Evolutionary conservation across 192 early-diverging fungal species (phyloP), one percentile per base, ranked within the genome.

Genomic region (Gamsiella multidivaricata): DNA sequence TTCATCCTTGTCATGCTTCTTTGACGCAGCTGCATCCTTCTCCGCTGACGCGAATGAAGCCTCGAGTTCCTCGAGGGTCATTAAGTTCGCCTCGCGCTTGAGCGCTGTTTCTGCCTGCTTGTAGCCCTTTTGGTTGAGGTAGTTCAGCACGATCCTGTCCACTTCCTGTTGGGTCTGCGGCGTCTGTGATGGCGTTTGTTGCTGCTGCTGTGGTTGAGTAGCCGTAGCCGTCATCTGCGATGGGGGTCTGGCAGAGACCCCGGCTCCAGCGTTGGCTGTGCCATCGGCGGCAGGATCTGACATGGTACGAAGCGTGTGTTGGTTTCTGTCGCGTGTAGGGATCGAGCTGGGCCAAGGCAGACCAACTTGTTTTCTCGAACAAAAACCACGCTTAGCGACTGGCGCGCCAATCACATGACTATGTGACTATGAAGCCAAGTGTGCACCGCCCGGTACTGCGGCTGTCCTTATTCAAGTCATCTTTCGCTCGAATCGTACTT

Each of bases 41-140:
- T n/a, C 45, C 10, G 45, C 17, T 18, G 45, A 10, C 12, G 72
- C 69, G 50, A 52, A 41, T 33, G 71, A 43, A 11, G 73, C 59
- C 46, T 68, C 60, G 46, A 84, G 71, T 60, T 88, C 80, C 54
- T 79, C 50, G 12, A 85, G 32, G 54, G 84, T 84, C 59, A 81
- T 64, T 32, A 88, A 80, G 12, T 71, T 64, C 25, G 90, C 88
- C 33, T 94, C 90, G 15, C 85, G 79, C 41, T 86, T 79, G 37
- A 94, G 84, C 20, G 89, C 88, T 11, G 80, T 54, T 50, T 92
- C 92, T 0, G 93, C 85, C 43, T 88, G 81, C 52, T 76, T 86
- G 67, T 91, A 93, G 3, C 93, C 93, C 55, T 90, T 91, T 41
- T 87, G 78, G 46, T 88, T 80, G 22, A 92, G 74, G 55, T 91